Conservation (phyloP, 78 protist species). For the Pirum gemmata region DNA sequence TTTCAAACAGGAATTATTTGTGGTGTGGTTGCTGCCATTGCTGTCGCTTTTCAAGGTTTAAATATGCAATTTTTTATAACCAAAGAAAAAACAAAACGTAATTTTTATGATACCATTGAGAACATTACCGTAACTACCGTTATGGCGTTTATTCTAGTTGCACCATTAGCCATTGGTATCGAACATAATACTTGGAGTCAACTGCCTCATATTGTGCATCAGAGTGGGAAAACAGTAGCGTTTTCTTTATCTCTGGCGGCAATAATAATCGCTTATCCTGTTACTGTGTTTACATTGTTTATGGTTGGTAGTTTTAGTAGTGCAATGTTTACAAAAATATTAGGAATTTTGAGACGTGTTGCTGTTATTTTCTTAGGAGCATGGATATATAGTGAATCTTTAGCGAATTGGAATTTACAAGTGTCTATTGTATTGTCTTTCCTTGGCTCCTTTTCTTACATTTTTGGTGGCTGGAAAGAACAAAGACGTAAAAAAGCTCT, state of each 20-base stretch:
- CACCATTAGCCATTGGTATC: not conserved
- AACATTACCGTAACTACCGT: not conserved
- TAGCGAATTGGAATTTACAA: not conserved
- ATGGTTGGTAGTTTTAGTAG: not conserved
- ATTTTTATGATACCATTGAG: not conserved
- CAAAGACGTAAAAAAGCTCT: not conserved
- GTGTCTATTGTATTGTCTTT: not conserved
- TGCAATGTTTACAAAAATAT: not conserved
- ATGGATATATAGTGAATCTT: not conserved
- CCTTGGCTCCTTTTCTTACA: not conserved
- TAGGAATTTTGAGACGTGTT: not conserved
- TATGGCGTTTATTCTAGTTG: not conserved
- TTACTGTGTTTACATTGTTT: not conserved
- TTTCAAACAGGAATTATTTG: not conserved
- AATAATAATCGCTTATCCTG: not conserved
- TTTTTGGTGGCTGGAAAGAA: not conserved
- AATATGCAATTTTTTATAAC: not conserved
- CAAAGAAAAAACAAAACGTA: not conserved
- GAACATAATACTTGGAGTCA: not conserved
- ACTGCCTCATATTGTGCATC: not conserved
- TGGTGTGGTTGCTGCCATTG: not conserved
- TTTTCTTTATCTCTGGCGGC: not conserved
- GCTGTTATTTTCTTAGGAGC: not conserved
- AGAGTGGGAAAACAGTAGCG: not conserved
- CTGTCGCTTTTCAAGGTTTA: not conserved